Evolutionary conservation across 2,329 filamentous ascomycete species (phyloP).

Genomic region (Botryotinia globosa): DNA sequence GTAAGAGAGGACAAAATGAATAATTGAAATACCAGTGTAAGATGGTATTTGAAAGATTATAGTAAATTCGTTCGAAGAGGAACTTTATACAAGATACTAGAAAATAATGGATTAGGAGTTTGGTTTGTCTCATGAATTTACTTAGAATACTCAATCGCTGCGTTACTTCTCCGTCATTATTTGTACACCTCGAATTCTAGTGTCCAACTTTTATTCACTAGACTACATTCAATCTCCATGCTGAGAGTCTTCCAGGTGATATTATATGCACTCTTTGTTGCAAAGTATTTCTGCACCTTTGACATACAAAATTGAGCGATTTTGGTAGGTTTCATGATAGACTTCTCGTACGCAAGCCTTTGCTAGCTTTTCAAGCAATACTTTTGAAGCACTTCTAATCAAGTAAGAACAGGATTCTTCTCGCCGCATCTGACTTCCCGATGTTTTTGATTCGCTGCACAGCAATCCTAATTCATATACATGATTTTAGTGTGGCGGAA

Average conservation of each 20-base stretch:
- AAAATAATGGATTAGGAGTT: background rate
- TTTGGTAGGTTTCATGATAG: background rate
- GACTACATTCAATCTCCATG: background rate
- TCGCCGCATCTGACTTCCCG: background rate
- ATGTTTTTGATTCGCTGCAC: background rate
- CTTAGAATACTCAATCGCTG: background rate
- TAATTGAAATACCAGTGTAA: background rate
- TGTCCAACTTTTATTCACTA: background rate
- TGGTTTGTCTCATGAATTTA: background rate
- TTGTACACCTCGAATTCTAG: background rate
- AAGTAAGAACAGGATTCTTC: background rate
- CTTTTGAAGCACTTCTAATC: background rate
- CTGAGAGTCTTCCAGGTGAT: fast-evolving
- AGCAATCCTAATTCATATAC: background rate
- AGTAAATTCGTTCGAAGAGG: background rate
- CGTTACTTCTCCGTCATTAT: background rate
- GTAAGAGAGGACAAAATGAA: no score
- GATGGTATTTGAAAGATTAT: background rate
- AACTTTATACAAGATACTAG: background rate
- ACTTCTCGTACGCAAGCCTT: background rate
- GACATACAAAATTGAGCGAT: no score
- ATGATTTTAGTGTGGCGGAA: background rate
- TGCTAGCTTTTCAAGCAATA: background rate
- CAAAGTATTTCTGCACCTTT: no score
- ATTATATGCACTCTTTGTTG: no score